A percentile compares a stretch with the other conserved stretches of the same genome.
phyloP scores from a whole-genome alignment of 164 flowering plant species.

The Magnolia kwangsiensis region DNA sequence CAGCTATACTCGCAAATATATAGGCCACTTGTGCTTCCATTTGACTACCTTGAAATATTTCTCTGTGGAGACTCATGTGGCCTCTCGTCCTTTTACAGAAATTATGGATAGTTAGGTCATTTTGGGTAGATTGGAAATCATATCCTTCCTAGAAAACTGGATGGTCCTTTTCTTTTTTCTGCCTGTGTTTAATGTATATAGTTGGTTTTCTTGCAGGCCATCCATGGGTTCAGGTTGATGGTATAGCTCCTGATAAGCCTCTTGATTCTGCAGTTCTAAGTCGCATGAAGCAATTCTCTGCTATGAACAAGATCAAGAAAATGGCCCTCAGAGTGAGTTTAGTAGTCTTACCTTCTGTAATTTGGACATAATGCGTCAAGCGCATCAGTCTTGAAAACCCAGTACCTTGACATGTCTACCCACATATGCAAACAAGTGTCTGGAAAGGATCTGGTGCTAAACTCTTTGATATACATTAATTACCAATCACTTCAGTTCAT shows the following conservation, averaged over 20 bases:
- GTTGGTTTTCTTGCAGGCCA: slow-evolving; percentile 50
- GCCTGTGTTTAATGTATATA: neutral
- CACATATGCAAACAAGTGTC: too few species aligned
- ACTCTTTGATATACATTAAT: too few species aligned
- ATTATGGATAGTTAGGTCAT: too few species aligned
- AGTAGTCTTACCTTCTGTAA: neutral
- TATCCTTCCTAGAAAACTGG: neutral
- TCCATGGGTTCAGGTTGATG: slow-evolving; percentile 75
- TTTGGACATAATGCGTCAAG: neutral
- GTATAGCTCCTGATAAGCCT: slow-evolving; percentile 80
- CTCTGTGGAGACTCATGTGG: too few species aligned
- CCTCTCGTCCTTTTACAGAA: too few species aligned
- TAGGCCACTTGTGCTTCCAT: too few species aligned
- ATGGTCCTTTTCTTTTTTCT: neutral
- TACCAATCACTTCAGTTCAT: too few species aligned
- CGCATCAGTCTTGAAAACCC: neutral
- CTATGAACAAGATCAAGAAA: slow-evolving; percentile 84
- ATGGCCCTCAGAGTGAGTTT: slow-evolving; percentile 78
- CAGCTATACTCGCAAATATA: too few species aligned
- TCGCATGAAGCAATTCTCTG: slow-evolving; percentile 79
- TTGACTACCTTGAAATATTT: too few species aligned
- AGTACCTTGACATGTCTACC: too few species aligned
- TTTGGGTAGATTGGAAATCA: neutral
- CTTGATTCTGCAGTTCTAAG: slow-evolving; percentile 76
- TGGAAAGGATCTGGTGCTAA: too few species aligned